These are phyloP conservation scores for Mycena vitilis DNA, from an alignment of 768 basidiomycete genomes.

Conservation along the genomic window DNA sequence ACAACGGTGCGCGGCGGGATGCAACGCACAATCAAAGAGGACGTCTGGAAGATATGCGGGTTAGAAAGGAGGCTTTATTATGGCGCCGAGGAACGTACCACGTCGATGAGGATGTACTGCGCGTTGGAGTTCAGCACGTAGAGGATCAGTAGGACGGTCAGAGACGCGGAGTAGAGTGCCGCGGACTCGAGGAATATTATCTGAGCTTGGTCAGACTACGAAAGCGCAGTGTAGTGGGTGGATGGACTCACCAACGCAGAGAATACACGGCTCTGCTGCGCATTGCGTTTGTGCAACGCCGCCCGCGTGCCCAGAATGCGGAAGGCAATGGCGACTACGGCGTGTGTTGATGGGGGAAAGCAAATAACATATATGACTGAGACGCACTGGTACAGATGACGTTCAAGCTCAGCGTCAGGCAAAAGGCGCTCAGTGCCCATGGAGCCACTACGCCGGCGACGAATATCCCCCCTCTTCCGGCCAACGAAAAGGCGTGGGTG, in stretches of 20 bases:
- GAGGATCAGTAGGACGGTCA: too few species aligned
- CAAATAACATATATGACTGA: background rate
- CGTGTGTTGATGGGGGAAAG: too few species aligned
- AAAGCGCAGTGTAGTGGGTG: background rate
- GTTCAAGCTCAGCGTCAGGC: background rate
- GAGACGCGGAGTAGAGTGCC: too few species aligned
- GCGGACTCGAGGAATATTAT: too few species aligned
- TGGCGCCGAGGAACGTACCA: too few species aligned
- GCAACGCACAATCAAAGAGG: too few species aligned
- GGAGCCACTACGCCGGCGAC: background rate
- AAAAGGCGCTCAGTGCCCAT: background rate
- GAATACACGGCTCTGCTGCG: background rate
- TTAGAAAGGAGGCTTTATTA: too few species aligned
- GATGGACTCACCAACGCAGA: background rate
- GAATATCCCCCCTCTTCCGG: background rate
- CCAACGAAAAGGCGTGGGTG: background rate
- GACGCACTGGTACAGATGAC: background rate
- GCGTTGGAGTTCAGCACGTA: too few species aligned
- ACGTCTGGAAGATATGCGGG: too few species aligned
- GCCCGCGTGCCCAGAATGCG: background rate
- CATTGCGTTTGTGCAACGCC: background rate
- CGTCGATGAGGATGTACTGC: too few species aligned
- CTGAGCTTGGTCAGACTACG: background rate
- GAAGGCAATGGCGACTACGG: background rate
- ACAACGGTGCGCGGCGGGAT: too few species aligned